phyloP scores from a whole-genome alignment of 2,329 filamentous ascomycete species.

The Colletotrichum euphorbiae region DNA sequence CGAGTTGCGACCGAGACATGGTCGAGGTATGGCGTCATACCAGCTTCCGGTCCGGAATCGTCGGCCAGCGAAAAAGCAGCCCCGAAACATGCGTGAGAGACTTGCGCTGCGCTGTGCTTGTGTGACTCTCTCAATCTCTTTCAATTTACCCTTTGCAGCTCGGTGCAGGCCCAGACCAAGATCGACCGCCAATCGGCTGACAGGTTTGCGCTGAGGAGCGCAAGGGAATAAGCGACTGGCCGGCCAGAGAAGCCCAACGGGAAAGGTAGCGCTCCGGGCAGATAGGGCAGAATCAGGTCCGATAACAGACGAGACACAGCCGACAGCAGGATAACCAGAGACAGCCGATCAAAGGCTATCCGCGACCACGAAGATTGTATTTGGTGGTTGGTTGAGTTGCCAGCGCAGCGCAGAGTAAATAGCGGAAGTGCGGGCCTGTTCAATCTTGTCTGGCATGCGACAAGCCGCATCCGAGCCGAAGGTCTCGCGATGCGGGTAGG shows the following conservation, averaged over 20 bases:
- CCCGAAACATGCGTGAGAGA: constrained; percentile 21
- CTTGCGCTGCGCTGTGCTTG: constrained; percentile 2
- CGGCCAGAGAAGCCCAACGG: constrained; percentile 9
- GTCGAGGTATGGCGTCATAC: constrained; percentile 33
- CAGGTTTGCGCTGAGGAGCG: not conserved
- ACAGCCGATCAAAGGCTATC: not conserved
- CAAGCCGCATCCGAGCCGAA: constrained; percentile 27
- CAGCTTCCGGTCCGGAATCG: constrained; percentile 24
- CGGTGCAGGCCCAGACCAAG: constrained; percentile 15
- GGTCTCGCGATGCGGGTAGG: not conserved
- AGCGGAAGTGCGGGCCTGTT: constrained; percentile 25
- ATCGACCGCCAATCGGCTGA: constrained; percentile 2
- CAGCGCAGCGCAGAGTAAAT: constrained; percentile 26
- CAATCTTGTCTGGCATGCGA: constrained; percentile 16
- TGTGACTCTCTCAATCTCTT: constrained; percentile 13
- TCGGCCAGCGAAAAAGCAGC: constrained; percentile 21
- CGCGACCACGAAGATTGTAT: not conserved
- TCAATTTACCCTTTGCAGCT: constrained; percentile 26
- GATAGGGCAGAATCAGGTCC: not conserved
- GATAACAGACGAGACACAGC: constrained; percentile 3
- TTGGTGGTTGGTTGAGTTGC: not conserved
- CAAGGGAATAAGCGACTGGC: not conserved
- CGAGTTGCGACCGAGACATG: constrained; percentile 8
- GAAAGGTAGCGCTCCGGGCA: constrained; percentile 2
- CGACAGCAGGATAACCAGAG: constrained; percentile 2